Evolutionary conservation across 140 eudicot species (phyloP), one percentile per base, ranked within the genome.

Genomic region (Anethum foeniculum): DNA sequence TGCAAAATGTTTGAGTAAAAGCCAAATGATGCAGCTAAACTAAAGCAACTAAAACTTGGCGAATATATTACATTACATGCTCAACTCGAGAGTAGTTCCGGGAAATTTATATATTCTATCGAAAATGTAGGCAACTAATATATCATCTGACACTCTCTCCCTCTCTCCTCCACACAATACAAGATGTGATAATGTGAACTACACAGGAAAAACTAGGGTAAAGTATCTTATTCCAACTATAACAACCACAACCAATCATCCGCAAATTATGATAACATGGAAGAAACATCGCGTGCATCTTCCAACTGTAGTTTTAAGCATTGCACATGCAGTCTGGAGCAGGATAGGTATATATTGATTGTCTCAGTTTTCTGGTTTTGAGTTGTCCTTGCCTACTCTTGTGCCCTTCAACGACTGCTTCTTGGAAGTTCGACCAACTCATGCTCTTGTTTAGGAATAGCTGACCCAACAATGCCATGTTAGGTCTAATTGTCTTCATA

Each of bases 281-380:
- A 67, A 67, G 74, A 32, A 67, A 32, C 30, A 25, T 16, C 38
- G 12, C 10, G 16, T 11, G 47, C 14, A 34, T 49, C 28, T 38
- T 15, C 32, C 12, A 23, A 25, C 12, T 7, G 38, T 38, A 9
- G 11, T 48, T 69, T 81, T 58, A 87, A 71, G 80, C 86, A 44
- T 81, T 86, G 84, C 98, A 94, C 93, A 94, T 94, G 54, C 98
- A 94, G 85, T 94, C 98, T 41, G 98, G 98, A 43, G 91, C 95
- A 65, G 98, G 98, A 65, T 94, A 94, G 5, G 97, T 94, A 76
- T 90, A 94, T 44, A 92, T 80, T 0, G 98, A 92, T 79, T 94
- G 97, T 65, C 85, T 80, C 7, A 77, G 86, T 78, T 89, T 90
- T 32, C 98, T 85, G 13, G 87, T 62, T 80, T 88, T 87, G 77